phyloP scores from a whole-genome alignment of 495 filamentous ascomycete genomes.

The Daldinia childiae region DNA sequence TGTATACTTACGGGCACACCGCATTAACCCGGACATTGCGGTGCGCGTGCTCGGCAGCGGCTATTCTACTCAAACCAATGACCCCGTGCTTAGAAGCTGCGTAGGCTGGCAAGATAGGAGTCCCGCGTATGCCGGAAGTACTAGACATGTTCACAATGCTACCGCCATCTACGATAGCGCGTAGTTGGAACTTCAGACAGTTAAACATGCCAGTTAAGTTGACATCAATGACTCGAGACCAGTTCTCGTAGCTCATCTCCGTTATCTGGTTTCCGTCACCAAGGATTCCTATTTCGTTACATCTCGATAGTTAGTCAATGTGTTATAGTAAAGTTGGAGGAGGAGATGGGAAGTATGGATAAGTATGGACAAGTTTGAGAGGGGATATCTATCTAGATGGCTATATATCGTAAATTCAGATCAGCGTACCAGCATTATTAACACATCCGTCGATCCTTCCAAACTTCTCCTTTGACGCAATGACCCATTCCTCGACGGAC shows the following conservation, averaged over 20 bases:
- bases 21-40: conserved; percentile 64
- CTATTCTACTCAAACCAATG: conserved; percentile 61
- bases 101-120: conserved; percentile 56
- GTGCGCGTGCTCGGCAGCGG: conserved; percentile 61
- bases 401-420: too few relatives aligned
- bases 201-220: conserved; percentile 38
- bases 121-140: conserved; percentile 57
- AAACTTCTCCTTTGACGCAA: conserved; percentile 25
- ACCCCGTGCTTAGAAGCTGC: conserved; percentile 63
- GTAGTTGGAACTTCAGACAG: conserved; percentile 52
- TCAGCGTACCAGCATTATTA: conserved; percentile 30
- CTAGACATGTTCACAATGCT: conserved; percentile 66
- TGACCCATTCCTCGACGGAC: conserved; percentile 37
- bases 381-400: neutral
- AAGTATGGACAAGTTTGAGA: too few relatives aligned
- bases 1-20: conserved; percentile 58
- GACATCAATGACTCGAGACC: conserved; percentile 29
- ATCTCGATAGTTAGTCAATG: neutral
- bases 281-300: conserved; percentile 26
- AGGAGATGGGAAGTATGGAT: neutral
- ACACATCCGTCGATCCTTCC: conserved; percentile 35
- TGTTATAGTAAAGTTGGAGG: neutral
- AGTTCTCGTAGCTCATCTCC: conserved; percentile 32
- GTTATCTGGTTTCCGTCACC: conserved; percentile 16
- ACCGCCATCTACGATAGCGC: conserved; percentile 45